A percentile compares a stretch with the other conserved stretches of the same genome.
phyloP scores from a whole-genome alignment of 352 stramenopile genomes.

The Phytopythium vexans region DNA sequence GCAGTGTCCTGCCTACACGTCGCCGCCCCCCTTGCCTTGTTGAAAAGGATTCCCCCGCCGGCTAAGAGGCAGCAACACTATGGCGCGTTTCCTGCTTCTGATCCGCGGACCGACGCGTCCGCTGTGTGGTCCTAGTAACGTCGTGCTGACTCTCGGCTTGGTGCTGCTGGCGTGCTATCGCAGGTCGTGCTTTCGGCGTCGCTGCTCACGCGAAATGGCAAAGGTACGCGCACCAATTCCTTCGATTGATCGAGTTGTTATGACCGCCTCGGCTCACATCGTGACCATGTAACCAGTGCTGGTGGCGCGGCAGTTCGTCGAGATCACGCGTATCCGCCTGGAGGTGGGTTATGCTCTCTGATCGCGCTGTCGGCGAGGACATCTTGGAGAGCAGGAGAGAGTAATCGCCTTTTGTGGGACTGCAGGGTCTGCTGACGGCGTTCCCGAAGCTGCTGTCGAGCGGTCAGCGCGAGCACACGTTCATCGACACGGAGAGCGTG shows the following conservation, averaged over 20 bases:
- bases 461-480: constrained; percentile 95
- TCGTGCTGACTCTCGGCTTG: not conserved
- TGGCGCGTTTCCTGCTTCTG: not conserved
- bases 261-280: too few species aligned
- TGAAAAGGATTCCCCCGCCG: constrained; percentile 8
- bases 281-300: constrained; percentile 60
- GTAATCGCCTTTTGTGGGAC: not conserved
- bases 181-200: constrained; percentile 96
- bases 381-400: not conserved
- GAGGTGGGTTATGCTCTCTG: constrained; percentile 59
- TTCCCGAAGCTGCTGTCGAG: constrained; percentile 98
- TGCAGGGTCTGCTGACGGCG: constrained; percentile 93
- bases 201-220: constrained; percentile 93
- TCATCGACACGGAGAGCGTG: constrained; percentile 98
- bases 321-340: constrained; percentile 98
- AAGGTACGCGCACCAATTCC: constrained; percentile 58
- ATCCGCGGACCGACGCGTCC: too few species aligned
- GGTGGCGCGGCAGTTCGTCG: constrained; percentile 98
- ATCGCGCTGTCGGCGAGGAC: not conserved
- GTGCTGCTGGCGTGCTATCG: not conserved
- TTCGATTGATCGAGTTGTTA: constrained; percentile 2
- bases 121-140: not conserved
- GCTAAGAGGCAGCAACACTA: not conserved
- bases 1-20: not conserved
- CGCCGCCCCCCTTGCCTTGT: not conserved